Base-by-base conservation (phyloP, 352 stramenopile species). In the Pythium utonaiense region DNA sequence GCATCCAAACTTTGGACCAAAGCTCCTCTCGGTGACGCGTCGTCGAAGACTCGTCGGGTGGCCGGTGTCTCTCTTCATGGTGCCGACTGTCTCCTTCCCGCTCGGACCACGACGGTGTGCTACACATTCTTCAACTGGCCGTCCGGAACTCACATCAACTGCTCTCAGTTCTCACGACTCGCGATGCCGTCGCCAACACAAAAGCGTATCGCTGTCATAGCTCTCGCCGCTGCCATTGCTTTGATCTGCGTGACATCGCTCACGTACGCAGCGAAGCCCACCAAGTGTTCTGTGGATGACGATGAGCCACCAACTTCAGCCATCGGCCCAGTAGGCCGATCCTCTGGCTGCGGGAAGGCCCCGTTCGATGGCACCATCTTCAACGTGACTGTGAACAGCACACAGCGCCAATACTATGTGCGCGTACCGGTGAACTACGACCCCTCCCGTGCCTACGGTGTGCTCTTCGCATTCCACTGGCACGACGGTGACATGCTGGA, bases 391-490 rank as follows among this genome's bases (percentile, higher is more conserved):
- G 55, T 72, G 27, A 71, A 70, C 48, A 64, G 60, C 28, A 67
- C 49, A 19, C 52, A 71, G 48, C 68, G 68, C 27, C 47, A 65
- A 13, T 75, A 67, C 57, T 69, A 69, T 21, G 53, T 75, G 25
- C 63, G 60, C 27, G 63, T 75, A 9, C 64, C 68, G 3, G 33
- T 54, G 49, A 31, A 22, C 51, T 75, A 75, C 60, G n/a, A 60
- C 41, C 17, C 55, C 4, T 49, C 17, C 22, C 19, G 47, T 9
- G 4, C 59, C 13, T 49, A 66, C 41, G 59, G 56, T 12, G 51
- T 75, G n/a, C 47, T 75, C 53, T 49, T 75, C 24, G 56, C 56
- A 12, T 67, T 72, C 60, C 68, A 72, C 38, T 75, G 64, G 68
- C 67, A 52, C 44, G 68, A 61, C 12, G 64, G 52, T 41, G 59